A percentile compares a stretch with the other conserved stretches of the same genome.
These are phyloP conservation scores for Hypoxylon sp. DNA, from an alignment of 2,329 filamentous ascomycete genomes.

Conservation along the genomic window DNA sequence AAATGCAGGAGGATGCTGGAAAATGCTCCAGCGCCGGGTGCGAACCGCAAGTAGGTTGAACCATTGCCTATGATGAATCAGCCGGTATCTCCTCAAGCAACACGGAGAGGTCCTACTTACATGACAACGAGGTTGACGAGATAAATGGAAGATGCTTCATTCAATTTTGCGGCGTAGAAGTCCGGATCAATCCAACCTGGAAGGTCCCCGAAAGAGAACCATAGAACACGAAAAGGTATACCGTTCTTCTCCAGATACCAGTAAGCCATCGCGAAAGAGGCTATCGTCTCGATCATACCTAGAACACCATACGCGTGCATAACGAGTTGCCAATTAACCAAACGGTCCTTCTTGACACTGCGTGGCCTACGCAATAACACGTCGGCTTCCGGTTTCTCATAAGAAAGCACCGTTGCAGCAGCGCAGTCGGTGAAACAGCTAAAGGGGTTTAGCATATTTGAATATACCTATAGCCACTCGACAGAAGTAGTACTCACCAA, in stretches of 20 bases:
- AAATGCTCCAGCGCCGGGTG: constrained; percentile 75
- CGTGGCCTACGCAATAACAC: constrained; percentile 78
- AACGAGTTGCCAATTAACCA: constrained; percentile 81
- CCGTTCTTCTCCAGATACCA: constrained; percentile 76
- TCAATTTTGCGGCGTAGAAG: constrained; percentile 69
- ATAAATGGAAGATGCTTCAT: constrained; percentile 80
- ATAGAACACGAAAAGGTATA: constrained; percentile 74
- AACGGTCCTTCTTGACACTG: constrained; percentile 76
- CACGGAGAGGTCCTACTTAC: constrained; percentile 58
- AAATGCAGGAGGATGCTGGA: constrained; percentile 79
- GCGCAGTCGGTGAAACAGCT: constrained; percentile 83
- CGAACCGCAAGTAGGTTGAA: constrained; percentile 81
- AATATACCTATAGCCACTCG: constrained; percentile 30
- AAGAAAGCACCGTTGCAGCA: constrained; percentile 80
- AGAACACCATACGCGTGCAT: constrained; percentile 80
- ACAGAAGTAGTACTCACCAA: constrained; percentile 60
- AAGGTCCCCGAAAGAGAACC: constrained; percentile 76
- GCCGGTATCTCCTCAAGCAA: not conserved
- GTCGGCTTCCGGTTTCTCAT: constrained; percentile 83
- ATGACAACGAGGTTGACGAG: constrained; percentile 86
- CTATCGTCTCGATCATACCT: constrained; percentile 73
- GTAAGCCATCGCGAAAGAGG: constrained; percentile 75
- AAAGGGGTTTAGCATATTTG: constrained; percentile 42
- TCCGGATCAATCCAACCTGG: constrained; percentile 67
- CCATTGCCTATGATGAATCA: constrained; percentile 68